These are phyloP conservation scores for Nigrospora sphaerica DNA, from an alignment of 2,329 filamentous ascomycete genomes.

Conservation along the genomic window DNA sequence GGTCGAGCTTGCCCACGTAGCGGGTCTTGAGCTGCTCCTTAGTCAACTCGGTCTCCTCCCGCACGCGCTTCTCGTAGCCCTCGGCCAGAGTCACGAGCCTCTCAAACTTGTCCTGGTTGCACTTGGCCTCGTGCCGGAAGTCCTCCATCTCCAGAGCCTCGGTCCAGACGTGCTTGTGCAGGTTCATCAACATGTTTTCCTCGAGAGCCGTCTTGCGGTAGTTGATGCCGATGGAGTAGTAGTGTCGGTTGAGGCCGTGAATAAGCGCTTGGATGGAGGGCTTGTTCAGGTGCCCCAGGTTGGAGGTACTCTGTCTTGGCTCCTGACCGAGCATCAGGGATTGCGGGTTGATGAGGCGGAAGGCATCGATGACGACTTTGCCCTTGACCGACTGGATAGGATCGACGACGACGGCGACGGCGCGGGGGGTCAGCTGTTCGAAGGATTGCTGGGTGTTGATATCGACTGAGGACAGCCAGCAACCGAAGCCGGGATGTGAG, in stretches of 20 bases:
- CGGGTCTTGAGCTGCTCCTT: conserved; percentile 98
- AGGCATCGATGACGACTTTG: conserved; percentile 98
- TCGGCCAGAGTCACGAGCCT: conserved; percentile 84
- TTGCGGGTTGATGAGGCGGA: conserved; percentile 97
- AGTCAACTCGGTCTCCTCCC: conserved; percentile 94
- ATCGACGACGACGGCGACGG: conserved; percentile 95
- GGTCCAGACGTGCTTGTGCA: conserved; percentile 99
- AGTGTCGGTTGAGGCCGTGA: conserved; percentile 95
- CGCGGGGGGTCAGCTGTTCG: conserved; percentile 92
- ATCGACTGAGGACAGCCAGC: conserved; percentile 97
- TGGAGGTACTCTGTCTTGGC: conserved; percentile 94
- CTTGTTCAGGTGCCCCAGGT: conserved; percentile 96
- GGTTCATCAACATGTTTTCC: conserved; percentile 99
- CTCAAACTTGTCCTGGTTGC: conserved; percentile 84
- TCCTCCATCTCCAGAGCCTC: conserved; percentile 96
- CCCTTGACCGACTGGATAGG: conserved; percentile 99
- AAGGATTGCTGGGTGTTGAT: conserved; percentile 99
- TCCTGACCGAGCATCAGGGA: conserved; percentile 97
- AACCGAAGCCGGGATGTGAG: conserved; percentile 97
- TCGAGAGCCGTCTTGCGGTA: conserved; percentile 96
- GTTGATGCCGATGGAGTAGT: conserved; percentile 98
- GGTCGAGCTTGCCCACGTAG: conserved; percentile 97
- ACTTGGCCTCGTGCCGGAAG: conserved; percentile 75
- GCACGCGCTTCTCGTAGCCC: conserved; percentile 96
- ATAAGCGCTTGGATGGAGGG: conserved; percentile 99